A percentile compares a stretch with the other conserved stretches of the same genome.
These are phyloP conservation scores for Claviceps sp. DNA, from an alignment of 2,329 filamentous ascomycete genomes.

Conservation along the genomic window DNA sequence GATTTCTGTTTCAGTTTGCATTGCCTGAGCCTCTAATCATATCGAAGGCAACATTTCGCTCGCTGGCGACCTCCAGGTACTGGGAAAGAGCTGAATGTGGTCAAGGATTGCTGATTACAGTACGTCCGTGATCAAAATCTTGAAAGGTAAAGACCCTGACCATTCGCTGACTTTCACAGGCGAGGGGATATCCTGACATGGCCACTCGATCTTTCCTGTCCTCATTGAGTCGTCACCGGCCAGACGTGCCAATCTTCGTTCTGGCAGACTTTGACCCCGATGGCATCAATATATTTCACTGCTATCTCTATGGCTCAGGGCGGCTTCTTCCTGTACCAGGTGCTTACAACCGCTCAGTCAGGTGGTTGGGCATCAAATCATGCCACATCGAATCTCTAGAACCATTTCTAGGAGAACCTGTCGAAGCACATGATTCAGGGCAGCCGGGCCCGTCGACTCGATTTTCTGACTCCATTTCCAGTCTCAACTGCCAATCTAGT, in stretches of 20 bases:
- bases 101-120: constrained; percentile 56
- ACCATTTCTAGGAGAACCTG: not conserved
- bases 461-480: constrained; percentile 10
- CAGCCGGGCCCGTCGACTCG: not conserved
- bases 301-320: constrained; percentile 59
- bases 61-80: constrained; percentile 43
- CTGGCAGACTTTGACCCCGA: constrained; percentile 68
- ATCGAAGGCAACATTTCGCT: constrained; percentile 58
- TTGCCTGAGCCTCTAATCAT: not conserved
- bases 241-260: constrained; percentile 42
- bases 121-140: constrained; percentile 15
- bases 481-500: constrained; percentile 15
- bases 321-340: constrained; percentile 45
- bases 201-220: constrained; percentile 53
- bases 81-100: constrained; percentile 35
- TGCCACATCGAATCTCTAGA: constrained; percentile 22
- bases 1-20: not conserved
- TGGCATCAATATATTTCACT: constrained; percentile 58
- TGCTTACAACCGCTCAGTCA: constrained; percentile 34
- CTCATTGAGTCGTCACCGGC: constrained; percentile 31
- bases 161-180: constrained; percentile 31
- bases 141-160: not conserved
- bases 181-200: constrained; percentile 72
- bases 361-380: constrained; percentile 51
- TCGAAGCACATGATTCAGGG: not conserved